Evolutionary conservation across 2,329 filamentous ascomycete genomes (phyloP), one percentile per base, ranked within the genome.

Genomic region (Microascus cirrosus): DNA sequence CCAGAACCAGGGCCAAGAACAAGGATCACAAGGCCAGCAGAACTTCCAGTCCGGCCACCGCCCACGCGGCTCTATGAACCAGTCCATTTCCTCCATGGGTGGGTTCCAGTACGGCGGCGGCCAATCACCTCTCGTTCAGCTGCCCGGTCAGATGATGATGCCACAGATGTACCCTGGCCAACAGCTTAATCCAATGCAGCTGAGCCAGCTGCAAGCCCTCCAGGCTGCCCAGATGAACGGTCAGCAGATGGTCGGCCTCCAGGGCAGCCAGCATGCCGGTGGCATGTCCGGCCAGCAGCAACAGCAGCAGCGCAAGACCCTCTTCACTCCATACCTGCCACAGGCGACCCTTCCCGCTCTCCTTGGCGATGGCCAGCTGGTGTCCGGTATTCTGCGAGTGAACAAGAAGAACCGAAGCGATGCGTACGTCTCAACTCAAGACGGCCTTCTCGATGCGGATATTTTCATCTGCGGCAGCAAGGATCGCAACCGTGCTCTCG

Each of bases 381-480:
- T 99, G 58, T 93, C 93, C 61, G 94, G 94, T 76, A 91, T 96
- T 65, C 86, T 99, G 56, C 89, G 94, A 60, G 94, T 99, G 63
- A 99, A 99, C 83, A 99, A 97, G 80, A 99, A 99, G 81, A 99
- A 99, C 74, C 87, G 94, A 62, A 97, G 93, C 66, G 94, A 99
- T 73, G 94, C 94, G 32, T 99, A 99, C 67, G 94, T 99, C 58
- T 94, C 94, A 12, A 96, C 91, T 13, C 85, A 88, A 61, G 94
- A 99, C 69, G 84, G 84, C 53, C 76, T 87, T 60, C 81, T 99
- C 54, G 94, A 97, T 73, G 93, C 94, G 51, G 94, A 99, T 70
- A 99, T 99, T 68, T 99, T 99, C 74, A 99, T 99, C 67, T 99
- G 94, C 70, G 94, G 94, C 70, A 97, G 93, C 80, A 99, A 99